Evolutionary conservation across 306 rosid genomes (phyloP), one percentile per base, ranked within the genome.

Genomic region (Canavalia gladiata): DNA sequence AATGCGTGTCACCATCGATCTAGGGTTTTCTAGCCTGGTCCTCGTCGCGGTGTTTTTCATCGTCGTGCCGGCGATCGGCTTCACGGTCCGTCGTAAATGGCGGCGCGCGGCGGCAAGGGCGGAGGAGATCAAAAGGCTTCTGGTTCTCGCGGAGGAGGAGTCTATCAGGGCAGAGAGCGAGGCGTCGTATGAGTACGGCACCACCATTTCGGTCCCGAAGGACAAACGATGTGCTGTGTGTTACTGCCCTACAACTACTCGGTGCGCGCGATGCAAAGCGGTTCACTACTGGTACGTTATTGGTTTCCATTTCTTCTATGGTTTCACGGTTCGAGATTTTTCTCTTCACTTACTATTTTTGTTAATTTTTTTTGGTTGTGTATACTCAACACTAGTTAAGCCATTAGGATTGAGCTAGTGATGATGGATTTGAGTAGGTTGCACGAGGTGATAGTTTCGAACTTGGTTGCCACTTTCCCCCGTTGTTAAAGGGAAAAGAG

Each of bases 251-350:
- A 94, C 97, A 34, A 84, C 93, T 4, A 90, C 89, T 7, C 91
- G 94, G 9, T 94, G 98, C 42, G 85, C 95, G 1, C 86, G 82
- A 62, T 94, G 98, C 85, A 94, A 92, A 85, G 85, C 92, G 25
- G 94, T 94, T 70, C 92, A 88, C 4, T 94, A 94, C 84, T 94
- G 98, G 97, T 94, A 86, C 4, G 86, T 65, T 68, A 4, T 70
- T 8, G 8, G 57, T 9, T 49, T 37, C 6, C 4, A 39, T 39
- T 70, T 62, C 7, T 51, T 37, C 70, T 45, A 3, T 29, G 1
- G 13, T 46, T 39, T 7, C 0, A 9, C 13, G 12, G 18, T 57
- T 57, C 1, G 10, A 37, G 50, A 59, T 6, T 13, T 29, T 47
- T 7, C 30, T 58, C 6, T 64, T 70, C 66, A 10, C 49, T 54